Conservation (phyloP, 2,329 filamentous ascomycete species). For the Ceratocystis papillata region DNA sequence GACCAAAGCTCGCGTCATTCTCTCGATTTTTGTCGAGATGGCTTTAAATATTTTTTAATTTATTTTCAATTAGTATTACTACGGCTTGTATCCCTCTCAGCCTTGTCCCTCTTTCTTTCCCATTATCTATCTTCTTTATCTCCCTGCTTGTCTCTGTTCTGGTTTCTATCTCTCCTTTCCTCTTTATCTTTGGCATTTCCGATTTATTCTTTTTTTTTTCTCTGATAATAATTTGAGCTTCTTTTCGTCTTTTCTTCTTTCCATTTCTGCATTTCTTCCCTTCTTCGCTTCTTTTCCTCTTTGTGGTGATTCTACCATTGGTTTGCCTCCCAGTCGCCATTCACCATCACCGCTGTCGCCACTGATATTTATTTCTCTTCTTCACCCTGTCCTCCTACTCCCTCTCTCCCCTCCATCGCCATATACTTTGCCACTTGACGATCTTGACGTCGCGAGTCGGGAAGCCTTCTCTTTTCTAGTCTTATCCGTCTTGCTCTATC, state of each 20-base stretch:
- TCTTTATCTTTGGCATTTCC: not conserved
- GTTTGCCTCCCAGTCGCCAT: not conserved
- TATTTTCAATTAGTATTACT: not conserved
- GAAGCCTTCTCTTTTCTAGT: not conserved
- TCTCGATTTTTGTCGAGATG: not conserved
- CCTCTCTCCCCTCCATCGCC: not conserved
- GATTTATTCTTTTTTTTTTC: slow-evolving; percentile 11
- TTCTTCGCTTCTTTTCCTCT: not conserved
- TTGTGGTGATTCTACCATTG: not conserved
- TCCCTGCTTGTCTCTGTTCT: not conserved
- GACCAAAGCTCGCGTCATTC: slow-evolving; percentile 11
- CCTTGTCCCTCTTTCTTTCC: not conserved
- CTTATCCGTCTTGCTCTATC: not conserved
- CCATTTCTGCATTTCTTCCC: not conserved
- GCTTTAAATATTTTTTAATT: not conserved
- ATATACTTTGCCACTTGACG: not conserved
- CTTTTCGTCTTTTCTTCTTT: not conserved
- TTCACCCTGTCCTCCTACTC: not conserved
- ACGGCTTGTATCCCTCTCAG: no score
- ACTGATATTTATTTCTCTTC: slow-evolving; percentile 1
- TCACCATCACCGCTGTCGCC: not conserved
- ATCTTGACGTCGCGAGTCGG: not conserved
- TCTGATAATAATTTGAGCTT: not conserved
- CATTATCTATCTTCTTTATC: not conserved
- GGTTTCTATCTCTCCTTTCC: not conserved